These are phyloP conservation scores for Eucalyptus dawsonii DNA, from an alignment of 345 rosid genomes.

Conservation along the genomic window DNA sequence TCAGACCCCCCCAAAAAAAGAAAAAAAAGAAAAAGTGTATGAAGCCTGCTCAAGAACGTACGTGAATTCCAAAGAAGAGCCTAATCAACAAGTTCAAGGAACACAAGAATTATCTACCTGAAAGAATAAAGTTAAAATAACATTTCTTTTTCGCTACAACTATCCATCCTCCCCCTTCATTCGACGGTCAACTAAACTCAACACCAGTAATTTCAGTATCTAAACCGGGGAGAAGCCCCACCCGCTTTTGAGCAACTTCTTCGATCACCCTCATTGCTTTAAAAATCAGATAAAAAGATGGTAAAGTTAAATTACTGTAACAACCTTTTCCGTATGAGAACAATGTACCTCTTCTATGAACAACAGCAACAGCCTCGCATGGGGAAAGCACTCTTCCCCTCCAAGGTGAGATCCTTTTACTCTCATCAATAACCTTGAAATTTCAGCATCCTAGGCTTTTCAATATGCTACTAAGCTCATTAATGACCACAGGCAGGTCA, in stretches of 20 bases:
- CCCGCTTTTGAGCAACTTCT: background rate
- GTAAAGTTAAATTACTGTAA: background rate
- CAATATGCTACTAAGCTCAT: slow-evolving; percentile 41
- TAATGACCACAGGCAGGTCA: slow-evolving; percentile 32
- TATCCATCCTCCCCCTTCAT: background rate
- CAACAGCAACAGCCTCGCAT: background rate
- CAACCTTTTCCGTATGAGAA: background rate
- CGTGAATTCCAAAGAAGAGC: background rate
- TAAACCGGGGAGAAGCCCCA: background rate
- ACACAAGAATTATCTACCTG: background rate
- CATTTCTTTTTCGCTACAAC: background rate
- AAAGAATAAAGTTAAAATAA: background rate
- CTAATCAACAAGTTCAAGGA: background rate
- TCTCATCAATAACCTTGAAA: background rate
- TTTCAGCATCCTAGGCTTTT: slow-evolving; percentile 43
- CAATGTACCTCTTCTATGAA: background rate
- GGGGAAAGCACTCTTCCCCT: background rate
- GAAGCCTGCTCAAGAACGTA: background rate
- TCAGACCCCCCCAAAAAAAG: background rate
- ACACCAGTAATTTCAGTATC: background rate
- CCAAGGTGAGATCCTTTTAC: background rate
- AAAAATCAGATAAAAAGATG: background rate
- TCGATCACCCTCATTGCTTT: background rate
- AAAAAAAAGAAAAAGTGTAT: fast-evolving
- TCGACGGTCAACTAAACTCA: background rate